Base-by-base conservation (phyloP, 305 asterid genomes). In the Fraxinus dipetala region DNA sequence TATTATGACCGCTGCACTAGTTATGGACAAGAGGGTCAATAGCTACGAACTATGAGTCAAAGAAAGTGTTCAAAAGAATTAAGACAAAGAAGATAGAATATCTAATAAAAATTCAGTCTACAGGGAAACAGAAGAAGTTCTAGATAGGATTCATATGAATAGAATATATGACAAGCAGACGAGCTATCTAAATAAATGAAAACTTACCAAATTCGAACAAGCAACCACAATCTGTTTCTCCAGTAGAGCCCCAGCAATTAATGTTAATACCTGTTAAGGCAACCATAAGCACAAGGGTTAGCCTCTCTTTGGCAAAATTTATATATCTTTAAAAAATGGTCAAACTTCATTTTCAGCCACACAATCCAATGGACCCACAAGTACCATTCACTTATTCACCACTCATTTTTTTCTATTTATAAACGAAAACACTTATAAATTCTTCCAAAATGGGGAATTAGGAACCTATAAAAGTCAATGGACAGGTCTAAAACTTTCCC, bases 191-290 rank as follows among this genome's bases (percentile, higher is more conserved):
- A 5, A 77, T 18, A 78, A 67, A 70, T 70, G 48, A 80, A 78
- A 22, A 86, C 92, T 11, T 87, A 96, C 99, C 97, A 95, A 85
- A 89, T 96, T 96, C 77, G 98, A 92, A 89, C 98, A 96, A 79
- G 92, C 87, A 31, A 95, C 83, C 56, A 91, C 91, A 80, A 96
- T 90, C 81, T 95, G 99, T 85, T 95, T 95, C 92, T 96, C 99
- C 91, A 96, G 89, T 43, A 96, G 97, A 82, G 97, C 97, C 51
- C 91, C 98, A 0, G 97, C 95, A 82, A 96, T 88, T 78, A 96
- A 83, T 81, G 97, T 95, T 80, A 96, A 83, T 72, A 96, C 96
- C 99, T 96, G 90, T 76, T 88, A 69, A 82, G 74, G 84, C 20
- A 84, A 81, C 70, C 18, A 73, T 75, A 67, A 65, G 82, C 36